These are phyloP conservation scores for Hyaloscypha bicolor DNA, from an alignment of 495 filamentous ascomycete species.

Conservation along the genomic window DNA sequence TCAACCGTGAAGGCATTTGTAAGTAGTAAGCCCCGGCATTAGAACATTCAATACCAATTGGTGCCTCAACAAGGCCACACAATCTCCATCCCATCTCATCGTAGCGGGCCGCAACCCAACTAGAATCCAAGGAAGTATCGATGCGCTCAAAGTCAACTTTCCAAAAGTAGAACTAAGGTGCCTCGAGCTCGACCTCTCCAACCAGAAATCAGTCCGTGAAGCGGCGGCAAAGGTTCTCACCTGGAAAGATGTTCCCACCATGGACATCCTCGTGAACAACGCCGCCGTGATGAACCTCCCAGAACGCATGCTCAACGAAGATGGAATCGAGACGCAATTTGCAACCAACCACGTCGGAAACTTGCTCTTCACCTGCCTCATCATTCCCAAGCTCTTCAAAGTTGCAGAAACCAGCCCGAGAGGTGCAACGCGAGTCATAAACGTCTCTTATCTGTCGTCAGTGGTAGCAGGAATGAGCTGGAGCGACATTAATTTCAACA, in stretches of 20 bases:
- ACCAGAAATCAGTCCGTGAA: conserved; percentile 44
- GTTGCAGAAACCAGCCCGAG: conserved; percentile 33
- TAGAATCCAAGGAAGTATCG: conserved; percentile 43
- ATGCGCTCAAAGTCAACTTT: conserved; percentile 37
- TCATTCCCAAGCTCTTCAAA: conserved; percentile 43
- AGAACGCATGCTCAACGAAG: conserved; percentile 40
- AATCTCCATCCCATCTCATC: conserved; percentile 45
- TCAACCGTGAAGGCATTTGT: conserved; percentile 5
- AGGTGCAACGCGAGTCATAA: conserved; percentile 41
- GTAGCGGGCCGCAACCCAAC: conserved; percentile 41
- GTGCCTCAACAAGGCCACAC: conserved; percentile 34
- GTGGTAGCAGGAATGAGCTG: conserved; percentile 9
- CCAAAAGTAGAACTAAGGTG: conserved; percentile 42
- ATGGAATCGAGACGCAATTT: conserved; percentile 57
- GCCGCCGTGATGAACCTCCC: conserved; percentile 64
- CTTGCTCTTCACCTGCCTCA: conserved; percentile 55
- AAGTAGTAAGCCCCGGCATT: neutral
- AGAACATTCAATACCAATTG: neutral
- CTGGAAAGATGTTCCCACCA: conserved; percentile 27
- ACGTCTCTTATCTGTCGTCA: conserved; percentile 44
- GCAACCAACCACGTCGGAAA: conserved; percentile 63
- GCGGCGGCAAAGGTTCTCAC: conserved; percentile 43
- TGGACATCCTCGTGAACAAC: conserved; percentile 71
- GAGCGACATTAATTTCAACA: conserved; percentile 9
- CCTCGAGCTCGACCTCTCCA: conserved; percentile 48